These are phyloP conservation scores for Yarrowia yakushimensis DNA, from an alignment of 805 yeast genomes.

Conservation along the genomic window DNA sequence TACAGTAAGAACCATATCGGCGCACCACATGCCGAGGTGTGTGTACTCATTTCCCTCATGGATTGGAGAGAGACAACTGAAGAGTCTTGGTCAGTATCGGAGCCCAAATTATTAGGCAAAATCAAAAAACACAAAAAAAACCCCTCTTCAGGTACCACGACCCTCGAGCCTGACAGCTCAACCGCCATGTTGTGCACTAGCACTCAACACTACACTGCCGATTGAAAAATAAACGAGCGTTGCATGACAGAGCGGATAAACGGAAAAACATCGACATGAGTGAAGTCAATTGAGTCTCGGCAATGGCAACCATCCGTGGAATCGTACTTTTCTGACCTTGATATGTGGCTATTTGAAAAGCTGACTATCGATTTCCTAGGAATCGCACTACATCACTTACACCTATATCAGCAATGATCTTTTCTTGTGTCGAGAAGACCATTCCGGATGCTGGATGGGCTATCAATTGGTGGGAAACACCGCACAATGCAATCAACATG, in stretches of 20 bases:
- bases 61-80: no score
- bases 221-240: constrained; percentile 12
- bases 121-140: neutral
- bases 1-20: neutral
- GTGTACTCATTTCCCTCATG: neutral
- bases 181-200: constrained; percentile 18
- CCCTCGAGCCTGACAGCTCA: constrained; percentile 5
- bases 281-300: neutral
- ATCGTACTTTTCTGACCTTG: neutral
- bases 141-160: no score
- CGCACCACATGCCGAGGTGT: constrained; percentile 3
- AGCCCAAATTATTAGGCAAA: neutral
- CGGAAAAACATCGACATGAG: constrained; percentile 19
- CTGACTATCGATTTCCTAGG: neutral
- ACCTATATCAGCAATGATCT: neutral
- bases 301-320: neutral
- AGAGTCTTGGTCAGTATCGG: neutral
- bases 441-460: no score
- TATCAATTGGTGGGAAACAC: neutral
- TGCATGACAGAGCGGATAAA: constrained; percentile 11
- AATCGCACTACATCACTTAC: neutral
- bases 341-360: neutral
- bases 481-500: neutral
- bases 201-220: constrained; percentile 10
- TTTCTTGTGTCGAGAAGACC: no score